phyloP scores from a whole-genome alignment of 257 asterid species.

The Galeopsis tetrahit region DNA sequence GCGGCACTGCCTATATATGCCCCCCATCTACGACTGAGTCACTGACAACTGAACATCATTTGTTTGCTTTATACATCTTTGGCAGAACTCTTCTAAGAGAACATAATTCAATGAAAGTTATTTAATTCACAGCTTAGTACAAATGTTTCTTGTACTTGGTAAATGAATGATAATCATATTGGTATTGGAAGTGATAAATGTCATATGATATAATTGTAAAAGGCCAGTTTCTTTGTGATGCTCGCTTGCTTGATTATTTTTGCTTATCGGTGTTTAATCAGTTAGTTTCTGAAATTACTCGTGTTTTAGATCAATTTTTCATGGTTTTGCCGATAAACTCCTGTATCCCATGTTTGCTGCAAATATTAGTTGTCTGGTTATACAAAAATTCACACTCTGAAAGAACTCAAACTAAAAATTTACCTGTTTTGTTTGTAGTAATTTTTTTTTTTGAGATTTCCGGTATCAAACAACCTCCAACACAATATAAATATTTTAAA shows the following conservation, averaged over 20 bases:
- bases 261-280: neutral
- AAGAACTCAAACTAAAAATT: conserved; percentile 7
- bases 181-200: neutral
- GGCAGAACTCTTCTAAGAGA: conserved; percentile 26
- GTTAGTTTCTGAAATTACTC: conserved; percentile 20
- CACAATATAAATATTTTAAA: neutral
- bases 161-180: conserved; percentile 1
- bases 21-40: conserved; percentile 9
- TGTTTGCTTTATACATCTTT: neutral
- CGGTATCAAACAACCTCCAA: neutral
- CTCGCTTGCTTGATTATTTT: conserved; percentile 11
- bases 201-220: neutral
- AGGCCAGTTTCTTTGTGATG: neutral
- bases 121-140: neutral
- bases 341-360: conserved; percentile 23
- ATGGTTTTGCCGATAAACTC: neutral
- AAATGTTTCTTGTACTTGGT: neutral
- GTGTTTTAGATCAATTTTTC: conserved; percentile 13
- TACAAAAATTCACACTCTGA: neutral
- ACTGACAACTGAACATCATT: neutral
- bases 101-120: neutral
- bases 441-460: neutral
- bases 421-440: neutral
- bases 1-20: neutral
- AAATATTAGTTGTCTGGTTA: conserved; percentile 18